These are phyloP conservation scores for Monosporascus sp. DNA, from an alignment of 2,329 filamentous ascomycete genomes.

Conservation along the genomic window DNA sequence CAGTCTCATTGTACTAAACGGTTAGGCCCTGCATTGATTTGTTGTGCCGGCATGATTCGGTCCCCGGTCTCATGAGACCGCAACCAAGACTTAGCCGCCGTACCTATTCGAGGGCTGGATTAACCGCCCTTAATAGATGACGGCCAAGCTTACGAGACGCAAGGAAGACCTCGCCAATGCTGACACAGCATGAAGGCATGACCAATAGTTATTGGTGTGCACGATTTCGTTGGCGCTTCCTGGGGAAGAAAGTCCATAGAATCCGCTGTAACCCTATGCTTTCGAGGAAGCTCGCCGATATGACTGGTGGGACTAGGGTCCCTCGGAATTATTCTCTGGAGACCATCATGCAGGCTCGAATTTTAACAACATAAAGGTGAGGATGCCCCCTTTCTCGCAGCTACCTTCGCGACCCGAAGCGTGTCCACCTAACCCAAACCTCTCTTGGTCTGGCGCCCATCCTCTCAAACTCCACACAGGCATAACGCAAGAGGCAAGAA, in stretches of 20 bases:
- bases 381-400: background rate
- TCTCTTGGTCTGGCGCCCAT: background rate
- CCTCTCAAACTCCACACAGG: background rate
- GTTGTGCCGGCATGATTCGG: no score
- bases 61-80: no score
- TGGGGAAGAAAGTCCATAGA: background rate
- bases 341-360: no score
- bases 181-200: background rate
- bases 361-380: background rate
- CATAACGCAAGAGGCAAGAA: background rate
- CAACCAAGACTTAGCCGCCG: no score
- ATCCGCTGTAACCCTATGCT: background rate
- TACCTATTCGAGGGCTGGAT: no score
- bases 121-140: no score
- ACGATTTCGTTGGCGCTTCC: background rate
- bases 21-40: no score
- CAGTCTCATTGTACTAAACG: no score
- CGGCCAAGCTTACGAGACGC: no score
- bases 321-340: no score
- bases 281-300: background rate
- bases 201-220: background rate
- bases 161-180: background rate
- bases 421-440: background rate
- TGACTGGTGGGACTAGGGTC: background rate
- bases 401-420: background rate